phyloP scores from a whole-genome alignment of 2,329 filamentous ascomycete genomes.

The Penicillium sp. region DNA sequence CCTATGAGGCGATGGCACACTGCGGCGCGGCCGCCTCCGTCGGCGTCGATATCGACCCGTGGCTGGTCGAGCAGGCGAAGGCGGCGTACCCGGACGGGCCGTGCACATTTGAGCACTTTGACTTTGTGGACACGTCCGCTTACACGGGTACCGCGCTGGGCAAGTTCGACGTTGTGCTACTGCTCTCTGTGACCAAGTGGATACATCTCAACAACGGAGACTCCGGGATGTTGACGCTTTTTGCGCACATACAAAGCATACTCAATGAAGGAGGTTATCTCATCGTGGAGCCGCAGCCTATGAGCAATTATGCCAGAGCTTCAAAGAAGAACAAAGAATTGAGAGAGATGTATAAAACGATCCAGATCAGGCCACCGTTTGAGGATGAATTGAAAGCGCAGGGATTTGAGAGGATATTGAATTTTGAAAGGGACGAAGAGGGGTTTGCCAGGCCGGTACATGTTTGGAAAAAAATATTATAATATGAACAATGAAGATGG shows the following conservation, averaged over 20 bases:
- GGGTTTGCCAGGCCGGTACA: slow-evolving; percentile 27
- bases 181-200: slow-evolving; percentile 28
- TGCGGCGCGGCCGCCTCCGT: slow-evolving; percentile 23
- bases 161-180: slow-evolving; percentile 25
- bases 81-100: slow-evolving; percentile 24
- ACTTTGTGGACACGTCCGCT: slow-evolving; percentile 23
- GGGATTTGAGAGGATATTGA: slow-evolving; percentile 24
- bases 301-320: slow-evolving; percentile 28
- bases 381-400: slow-evolving; percentile 21
- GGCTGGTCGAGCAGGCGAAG: slow-evolving; percentile 26
- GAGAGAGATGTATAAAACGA: slow-evolving; percentile 26
- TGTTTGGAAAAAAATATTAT: slow-evolving; percentile 20
- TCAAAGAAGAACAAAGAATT: slow-evolving; percentile 28
- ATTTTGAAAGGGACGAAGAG: slow-evolving; percentile 25
- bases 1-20: slow-evolving; percentile 22
- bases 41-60: slow-evolving; percentile 27
- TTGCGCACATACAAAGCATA: slow-evolving; percentile 23
- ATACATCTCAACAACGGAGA: slow-evolving; percentile 28
- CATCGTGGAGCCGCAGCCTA: slow-evolving; percentile 26
- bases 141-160: slow-evolving; percentile 24
- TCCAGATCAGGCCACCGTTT: slow-evolving; percentile 24
- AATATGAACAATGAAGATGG: neutral
- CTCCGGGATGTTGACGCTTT: slow-evolving; percentile 20
- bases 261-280: slow-evolving; percentile 27
- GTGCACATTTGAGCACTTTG: slow-evolving; percentile 27